Base-by-base conservation (phyloP, 805 yeast genomes). In the Teunomyces funiuensis region DNA sequence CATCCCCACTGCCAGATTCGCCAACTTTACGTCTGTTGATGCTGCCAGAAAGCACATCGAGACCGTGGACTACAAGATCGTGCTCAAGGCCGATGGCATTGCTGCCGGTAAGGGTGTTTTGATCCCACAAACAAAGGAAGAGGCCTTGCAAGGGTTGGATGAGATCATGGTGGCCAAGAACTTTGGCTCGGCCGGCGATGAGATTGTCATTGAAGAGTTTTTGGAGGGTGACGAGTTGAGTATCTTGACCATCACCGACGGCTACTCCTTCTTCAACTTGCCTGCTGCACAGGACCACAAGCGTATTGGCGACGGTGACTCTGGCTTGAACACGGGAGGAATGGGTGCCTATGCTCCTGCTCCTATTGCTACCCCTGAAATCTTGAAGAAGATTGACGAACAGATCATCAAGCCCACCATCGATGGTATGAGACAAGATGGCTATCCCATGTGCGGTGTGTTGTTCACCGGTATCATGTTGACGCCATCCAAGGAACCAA, bases 281-380 rank as follows among this genome's bases (percentile, higher is more conserved):
- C 99, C 99, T 31, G 87, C 98, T 33, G 97, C 98, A 19, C 99
- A 93, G 70, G 99, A 93, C 62, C 99, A 93, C 70, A 93, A 93
- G 72, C 83, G 99, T 64, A 77, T 85, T 52, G 95, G 95, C 42
- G 88, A 95, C 57, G 90, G 90, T 46, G 99, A 93, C 63, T 72
- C 81, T 28, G 99, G 99, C 18, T 76, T 91, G 48, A 93, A 93
- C 70, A 93, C 99, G 28, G 99, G 99, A 53, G 99, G 99, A 49
- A 93, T 93, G 99, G 99, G 99, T 50, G 96, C 98, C 6, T 93
- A 93, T 59, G 93, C 98, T 6, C 99, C 99, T 23, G 95, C 98
- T 8, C 99, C 99, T 42, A 74, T 88, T 48, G 98, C 95, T 14
- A 88, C 97, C 14, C 82, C 88, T 2, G 73, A 76, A 17, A 61